Base-by-base conservation (phyloP, 345 rosid genomes). In the Hevea brasiliensis region DNA sequence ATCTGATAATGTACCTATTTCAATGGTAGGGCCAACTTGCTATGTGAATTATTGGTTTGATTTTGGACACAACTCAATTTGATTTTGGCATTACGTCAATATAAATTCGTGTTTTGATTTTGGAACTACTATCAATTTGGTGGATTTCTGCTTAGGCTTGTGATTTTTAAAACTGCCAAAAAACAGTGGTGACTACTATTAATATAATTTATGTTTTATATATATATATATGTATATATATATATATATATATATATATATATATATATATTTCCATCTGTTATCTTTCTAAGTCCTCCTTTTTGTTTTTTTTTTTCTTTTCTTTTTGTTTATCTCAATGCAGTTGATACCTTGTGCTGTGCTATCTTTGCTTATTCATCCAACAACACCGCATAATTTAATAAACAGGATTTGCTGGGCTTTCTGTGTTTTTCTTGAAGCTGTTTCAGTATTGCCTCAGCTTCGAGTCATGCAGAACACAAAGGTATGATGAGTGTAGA, bases 391-490 rank as follows among this genome's bases (percentile, higher is more conserved):
- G 20, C 80, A 77, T 61, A 26, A 66, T 62, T 41, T 77, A 61
- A 2, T 77, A 32, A 78, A 73, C 71, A 68, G 77, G 70, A 68
- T 78, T 45, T 62, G 66, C 42, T 78, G 81, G 81, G 81, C 77
- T 29, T 73, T 78, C 55, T 78, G 81, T 78, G 77, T 73, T 47
- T 78, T 73, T 50, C 81, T 78, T 35, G 81, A 78, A 68, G 77
- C 77, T 53, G 76, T 77, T 24, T 77, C 80, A 24, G 80, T 77
- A 11, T 67, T 77, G 69, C 80, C 80, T 67, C 81, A 78, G 58
- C 77, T 78, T 21, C 72, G 74, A 60, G 77, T 78, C 65, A 78
- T 78, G 81, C 81, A 78, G 74, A 78, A 78, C 53, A 73, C 74
- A 0, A 78, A 78, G 81, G 81, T 78, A 73, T 55, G 37, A 11